Base-by-base conservation (phyloP, 2,329 filamentous ascomycete genomes). In the Hymenoscyphus fructigenus region DNA sequence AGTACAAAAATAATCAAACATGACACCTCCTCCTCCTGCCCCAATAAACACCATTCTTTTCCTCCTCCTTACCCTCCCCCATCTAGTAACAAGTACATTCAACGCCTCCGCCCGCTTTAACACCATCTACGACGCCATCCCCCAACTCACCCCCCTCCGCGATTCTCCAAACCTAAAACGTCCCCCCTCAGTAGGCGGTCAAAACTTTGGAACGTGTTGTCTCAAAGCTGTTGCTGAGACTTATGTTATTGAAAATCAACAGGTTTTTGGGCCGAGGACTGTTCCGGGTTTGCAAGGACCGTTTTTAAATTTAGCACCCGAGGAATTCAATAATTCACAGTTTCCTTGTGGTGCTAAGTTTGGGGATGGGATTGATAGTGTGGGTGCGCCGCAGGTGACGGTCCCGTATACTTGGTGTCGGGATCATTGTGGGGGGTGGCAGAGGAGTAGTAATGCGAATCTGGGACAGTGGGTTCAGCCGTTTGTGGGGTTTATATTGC, bases 401-500 rank as follows among this genome's bases (percentile, higher is more conserved):
- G 47, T 60, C 12, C 55, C 63, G 1, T 66, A 65, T 57, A 57
- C 9, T 20, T 68, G 60, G 65, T 68, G 67, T 41, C 38, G 62
- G n/a, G n/a, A 58, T n/a, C 63, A 62, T 47, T 68, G 65, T 57
- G 57, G 38, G 26, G 65, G 65, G 1, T 68, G 63, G 67, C 36
- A 64, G 44, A 64, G 44, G 28, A 65, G 63, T 29, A 56, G 20
- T 3, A 44, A 44, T 15, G 57, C 29, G 28, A 57, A 59, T n/a
- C 32, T 67, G 38, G 59, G 57, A 20, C 59, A 67, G 64, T 68
- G 65, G 67, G 60, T 65, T 17, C 58, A 64, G 20, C 67, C 67
- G 2, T 60, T 68, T 28, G 62, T 68, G 1, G 62, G 60, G 44
- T 68, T 68, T 47, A 66, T 68, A 32, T 56, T 68, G 23, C 67